phyloP scores from a whole-genome alignment of 305 asterid genomes.

The Solanum aculeatissimum region DNA sequence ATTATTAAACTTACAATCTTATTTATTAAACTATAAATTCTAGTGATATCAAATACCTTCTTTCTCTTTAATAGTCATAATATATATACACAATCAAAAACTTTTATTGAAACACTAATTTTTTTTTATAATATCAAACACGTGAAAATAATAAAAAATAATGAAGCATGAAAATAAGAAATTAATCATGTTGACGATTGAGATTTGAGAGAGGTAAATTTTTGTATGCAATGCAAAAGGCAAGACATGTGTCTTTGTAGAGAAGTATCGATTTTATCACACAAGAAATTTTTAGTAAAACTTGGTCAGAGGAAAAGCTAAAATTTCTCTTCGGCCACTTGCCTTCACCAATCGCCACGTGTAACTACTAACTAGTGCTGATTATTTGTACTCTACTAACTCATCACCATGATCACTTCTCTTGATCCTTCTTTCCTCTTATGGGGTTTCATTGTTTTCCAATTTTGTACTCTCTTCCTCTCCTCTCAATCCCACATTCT shows the following conservation, averaged over 20 bases:
- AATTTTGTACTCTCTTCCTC: neutral
- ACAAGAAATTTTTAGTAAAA: neutral
- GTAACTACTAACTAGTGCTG: neutral
- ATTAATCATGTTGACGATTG: neutral
- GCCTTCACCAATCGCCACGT: neutral
- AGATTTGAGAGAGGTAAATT: neutral
- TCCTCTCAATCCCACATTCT: neutral
- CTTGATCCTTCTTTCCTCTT: neutral
- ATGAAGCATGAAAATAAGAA: too few relatives aligned
- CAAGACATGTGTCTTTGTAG: neutral
- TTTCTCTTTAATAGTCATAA: too few relatives aligned
- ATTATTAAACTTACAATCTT: too few relatives aligned
- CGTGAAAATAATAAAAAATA: too few relatives aligned
- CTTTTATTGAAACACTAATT: too few relatives aligned
- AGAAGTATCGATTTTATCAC: neutral
- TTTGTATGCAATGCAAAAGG: neutral
- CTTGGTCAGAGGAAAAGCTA: neutral
- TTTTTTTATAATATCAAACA: too few relatives aligned
- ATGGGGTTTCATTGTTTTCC: neutral
- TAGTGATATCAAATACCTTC: too few relatives aligned
- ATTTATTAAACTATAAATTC: too few relatives aligned
- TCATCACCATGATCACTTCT: neutral
- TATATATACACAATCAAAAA: too few relatives aligned
- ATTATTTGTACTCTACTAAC: neutral
- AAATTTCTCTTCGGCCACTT: neutral